Base-by-base conservation (phyloP, 352 stramenopile genomes). In the Thalassiosira mediterranea region DNA sequence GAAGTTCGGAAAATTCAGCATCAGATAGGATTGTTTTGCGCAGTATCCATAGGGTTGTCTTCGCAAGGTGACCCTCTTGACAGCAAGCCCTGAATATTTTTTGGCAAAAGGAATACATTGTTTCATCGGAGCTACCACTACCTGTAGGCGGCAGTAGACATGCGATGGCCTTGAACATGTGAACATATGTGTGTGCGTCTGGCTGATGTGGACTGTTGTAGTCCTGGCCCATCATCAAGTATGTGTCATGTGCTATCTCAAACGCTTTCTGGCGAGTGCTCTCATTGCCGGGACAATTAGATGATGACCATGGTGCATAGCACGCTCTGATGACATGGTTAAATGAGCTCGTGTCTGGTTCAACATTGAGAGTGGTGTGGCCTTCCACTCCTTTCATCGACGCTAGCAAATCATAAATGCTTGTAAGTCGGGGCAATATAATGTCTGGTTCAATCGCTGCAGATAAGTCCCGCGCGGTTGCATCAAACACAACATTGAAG, bases 261-360 rank as follows among this genome's bases (percentile, higher is more conserved):
- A 69, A 49, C 49, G 64, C 64, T 48, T 72, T 63, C n/a, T 21
- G 25, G 23, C 48, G 48, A 31, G 10, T 54, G 4, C 2, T 31
- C 23, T 74, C 57, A 7, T 67, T 49, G n/a, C 25, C 48, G 10
- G 34, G 3, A 11, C 29, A 15, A 32, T 25, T 23, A 19, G 26
- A 56, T 37, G 63, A 65, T 60, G 44, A 32, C 62, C 57, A 81
- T 49, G 72, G 72, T n/a, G 72, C 60, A 37, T 74, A 81, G 44
- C 63, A 81, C 32, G 63, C 72, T 48, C 72, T 37, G 11, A 81
- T 81, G 26, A 81, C 42, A 29, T 81, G 72, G 44, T 81, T 81
- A 42, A 72, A 81, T 3, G 72, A 81, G 51, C 72, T 76, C 10
- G 40, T 71, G 51, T 81, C 72, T 52, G 72, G 72, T 42, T 66